Evolutionary conservation across 768 basidiomycete species (phyloP), one percentile per base, ranked within the genome.

Genomic region (Kwoniella sp.): DNA sequence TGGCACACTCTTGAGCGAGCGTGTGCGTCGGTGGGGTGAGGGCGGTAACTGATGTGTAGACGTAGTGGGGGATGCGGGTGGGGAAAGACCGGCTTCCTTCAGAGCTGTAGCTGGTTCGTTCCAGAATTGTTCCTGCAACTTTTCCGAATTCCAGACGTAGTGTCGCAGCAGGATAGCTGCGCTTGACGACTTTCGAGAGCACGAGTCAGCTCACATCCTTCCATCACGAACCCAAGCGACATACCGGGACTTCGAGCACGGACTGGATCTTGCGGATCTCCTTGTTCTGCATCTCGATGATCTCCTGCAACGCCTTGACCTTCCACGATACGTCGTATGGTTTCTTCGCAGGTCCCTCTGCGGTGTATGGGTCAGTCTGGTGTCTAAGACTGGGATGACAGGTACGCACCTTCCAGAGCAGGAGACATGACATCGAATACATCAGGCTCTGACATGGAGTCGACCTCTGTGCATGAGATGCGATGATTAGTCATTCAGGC

Each of bases 51-150:
- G 51, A 27, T 54, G 53, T 20, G 71, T 60, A 20, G 69, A 48
- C 22, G 71, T 63, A 8, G 75, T 61, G 3, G 75, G 67, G n/a
- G 76, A 81, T 52, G 67, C 77, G 44, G 74, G 78, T 8, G 70
- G 70, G 26, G 65, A 67, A 1, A 87, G 79, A 3, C 93, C 95
- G 0, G 92, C 89, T 6, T 82, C 81, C 23, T 82, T 79, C 25
- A 85, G 81, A 14, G 91, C 81, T 7, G 77, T 76, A 17, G 83
- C 78, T 0, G 88, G 82, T 54, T 89, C 87, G 64, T 96, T 93
- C 90, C 95, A 95, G 76, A 89, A 98, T 73, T 88, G 87, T 77
- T 98, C 93, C 62, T 90, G 89, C 19, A 99, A 81, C 50, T 85
- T 84, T 72, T 99, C 95, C 70, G 88, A 89, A 79, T 98, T 98